Conservation (phyloP, 2,329 filamentous ascomycete species). For the Xylaria sp. region DNA sequence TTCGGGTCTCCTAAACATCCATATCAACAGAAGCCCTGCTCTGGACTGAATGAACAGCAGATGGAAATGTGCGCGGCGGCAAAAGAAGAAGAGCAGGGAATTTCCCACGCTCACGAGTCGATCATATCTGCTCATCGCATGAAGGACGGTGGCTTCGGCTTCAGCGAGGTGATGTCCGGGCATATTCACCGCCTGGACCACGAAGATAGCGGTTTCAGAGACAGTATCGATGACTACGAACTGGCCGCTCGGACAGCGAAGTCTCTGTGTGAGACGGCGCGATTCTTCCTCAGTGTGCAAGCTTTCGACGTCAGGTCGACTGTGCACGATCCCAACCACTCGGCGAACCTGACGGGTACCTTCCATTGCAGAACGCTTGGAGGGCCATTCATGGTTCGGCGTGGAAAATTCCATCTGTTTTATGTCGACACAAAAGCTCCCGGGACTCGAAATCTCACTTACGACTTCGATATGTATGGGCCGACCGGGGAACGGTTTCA, state of each 20-base stretch:
- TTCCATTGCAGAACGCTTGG: constrained; percentile 53
- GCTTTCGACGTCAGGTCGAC: constrained; percentile 47
- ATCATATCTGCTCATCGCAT: constrained; percentile 40
- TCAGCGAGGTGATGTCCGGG: constrained; percentile 61
- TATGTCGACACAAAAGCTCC: constrained; percentile 47
- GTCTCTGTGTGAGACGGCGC: constrained; percentile 49
- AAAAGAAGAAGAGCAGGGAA: constrained; percentile 33
- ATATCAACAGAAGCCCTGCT: constrained; percentile 17
- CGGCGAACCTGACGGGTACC: constrained; percentile 52
- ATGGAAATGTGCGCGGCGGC: constrained; percentile 23
- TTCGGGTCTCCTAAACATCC: constrained; percentile 46
- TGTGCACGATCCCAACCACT: constrained; percentile 44
- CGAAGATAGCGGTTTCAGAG: constrained; percentile 35
- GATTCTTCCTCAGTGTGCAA: constrained; percentile 55
- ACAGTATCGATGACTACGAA: constrained; percentile 48
- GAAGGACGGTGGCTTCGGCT: constrained; percentile 49
- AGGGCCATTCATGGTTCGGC: constrained; percentile 56
- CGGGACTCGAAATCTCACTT: constrained; percentile 54
- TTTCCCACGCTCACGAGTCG: constrained; percentile 34
- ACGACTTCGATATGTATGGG: constrained; percentile 56
- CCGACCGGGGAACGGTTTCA: constrained; percentile 47
- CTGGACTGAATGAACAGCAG: constrained; percentile 17
- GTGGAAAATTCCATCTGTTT: constrained; percentile 55
- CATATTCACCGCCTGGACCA: constrained; percentile 43
- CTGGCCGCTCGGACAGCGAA: constrained; percentile 48